Conservation (phyloP, 202 grass and related monocot species). For the Zoysia matrella region DNA sequence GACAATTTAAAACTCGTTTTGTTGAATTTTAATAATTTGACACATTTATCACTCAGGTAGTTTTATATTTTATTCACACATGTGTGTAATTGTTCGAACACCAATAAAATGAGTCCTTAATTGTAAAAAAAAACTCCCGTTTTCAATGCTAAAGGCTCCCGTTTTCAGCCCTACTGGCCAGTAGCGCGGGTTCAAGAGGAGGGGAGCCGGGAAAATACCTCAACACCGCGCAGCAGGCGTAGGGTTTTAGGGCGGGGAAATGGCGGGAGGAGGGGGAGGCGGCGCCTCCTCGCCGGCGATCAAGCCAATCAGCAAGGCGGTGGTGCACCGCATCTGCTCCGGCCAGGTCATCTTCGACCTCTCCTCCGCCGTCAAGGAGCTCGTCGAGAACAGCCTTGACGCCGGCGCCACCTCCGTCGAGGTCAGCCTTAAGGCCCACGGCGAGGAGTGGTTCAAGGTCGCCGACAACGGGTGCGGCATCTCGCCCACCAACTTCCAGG, state of each 20-base stretch:
- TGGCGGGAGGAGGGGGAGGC: slow-evolving; percentile 39
- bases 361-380: slow-evolving; percentile 86
- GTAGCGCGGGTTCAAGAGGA: not conserved
- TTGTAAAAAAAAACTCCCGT: no score
- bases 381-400: slow-evolving; percentile 95
- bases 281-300: slow-evolving; percentile 61
- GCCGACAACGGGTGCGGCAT: slow-evolving; percentile 86
- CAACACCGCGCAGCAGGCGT: slow-evolving; percentile 8
- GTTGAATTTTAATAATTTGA: no score
- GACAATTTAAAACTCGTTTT: no score
- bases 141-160: no score
- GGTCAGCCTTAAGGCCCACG: slow-evolving; percentile 81
- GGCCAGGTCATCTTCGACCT: slow-evolving; percentile 97
- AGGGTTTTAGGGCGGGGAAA: slow-evolving; percentile 38
- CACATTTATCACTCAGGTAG: no score
- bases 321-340: slow-evolving; percentile 87
- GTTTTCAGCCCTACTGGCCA: no score
- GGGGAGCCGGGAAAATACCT: not conserved
- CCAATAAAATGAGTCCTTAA: no score
- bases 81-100: no score
- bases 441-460: slow-evolving; percentile 89
- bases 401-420: slow-evolving; percentile 80
- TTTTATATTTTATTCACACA: no score
- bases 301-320: slow-evolving; percentile 74
- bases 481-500: slow-evolving; percentile 84